A percentile compares a stretch with the other conserved stretches of the same genome.
Evolutionary conservation across 257 asterid genomes (phyloP).

Genomic region (Forsythia suspensa): DNA sequence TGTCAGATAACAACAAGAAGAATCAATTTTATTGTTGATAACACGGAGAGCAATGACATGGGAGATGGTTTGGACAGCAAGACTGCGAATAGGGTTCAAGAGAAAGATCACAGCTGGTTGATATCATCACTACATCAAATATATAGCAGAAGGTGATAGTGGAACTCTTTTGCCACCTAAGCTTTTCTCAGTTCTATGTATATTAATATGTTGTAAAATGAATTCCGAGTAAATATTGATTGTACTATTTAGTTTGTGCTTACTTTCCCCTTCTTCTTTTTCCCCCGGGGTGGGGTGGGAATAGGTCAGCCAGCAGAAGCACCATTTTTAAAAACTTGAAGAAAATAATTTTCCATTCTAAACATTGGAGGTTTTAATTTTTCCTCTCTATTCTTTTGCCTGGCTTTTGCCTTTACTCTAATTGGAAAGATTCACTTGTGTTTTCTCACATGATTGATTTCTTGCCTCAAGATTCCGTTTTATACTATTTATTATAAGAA

Average conservation of each 20-base stretch:
- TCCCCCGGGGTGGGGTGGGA: background rate
- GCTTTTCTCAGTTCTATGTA: slow-evolving; percentile 21
- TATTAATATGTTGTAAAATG: slow-evolving; percentile 5
- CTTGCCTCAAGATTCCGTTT: background rate
- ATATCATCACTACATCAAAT: slow-evolving; percentile 94
- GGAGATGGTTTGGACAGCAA: slow-evolving; percentile 54
- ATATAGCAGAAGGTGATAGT: slow-evolving; percentile 92
- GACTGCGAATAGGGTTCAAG: slow-evolving; percentile 54
- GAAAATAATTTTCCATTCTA: no score
- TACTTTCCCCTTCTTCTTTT: background rate
- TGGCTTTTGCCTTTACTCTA: slow-evolving; percentile 18
- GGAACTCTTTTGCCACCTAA: slow-evolving; percentile 21
- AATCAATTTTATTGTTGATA: slow-evolving; percentile 86
- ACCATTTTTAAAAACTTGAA: background rate
- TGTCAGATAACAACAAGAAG: slow-evolving; percentile 89
- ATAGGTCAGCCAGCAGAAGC: slow-evolving; percentile 10
- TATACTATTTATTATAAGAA: background rate
- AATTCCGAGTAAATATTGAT: slow-evolving; percentile 15
- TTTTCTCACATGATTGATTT: slow-evolving; percentile 20
- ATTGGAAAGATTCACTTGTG: slow-evolving; percentile 17
- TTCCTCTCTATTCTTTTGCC: slow-evolving; percentile 11
- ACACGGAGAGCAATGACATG: slow-evolving; percentile 44
- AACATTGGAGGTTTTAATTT: no score
- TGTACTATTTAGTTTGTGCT: slow-evolving; percentile 20
- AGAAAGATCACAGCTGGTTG: slow-evolving; percentile 92